A percentile compares a stretch with the other conserved stretches of the same genome.
Evolutionary conservation across 345 rosid species (phyloP).

Genomic region (Acer negundo): DNA sequence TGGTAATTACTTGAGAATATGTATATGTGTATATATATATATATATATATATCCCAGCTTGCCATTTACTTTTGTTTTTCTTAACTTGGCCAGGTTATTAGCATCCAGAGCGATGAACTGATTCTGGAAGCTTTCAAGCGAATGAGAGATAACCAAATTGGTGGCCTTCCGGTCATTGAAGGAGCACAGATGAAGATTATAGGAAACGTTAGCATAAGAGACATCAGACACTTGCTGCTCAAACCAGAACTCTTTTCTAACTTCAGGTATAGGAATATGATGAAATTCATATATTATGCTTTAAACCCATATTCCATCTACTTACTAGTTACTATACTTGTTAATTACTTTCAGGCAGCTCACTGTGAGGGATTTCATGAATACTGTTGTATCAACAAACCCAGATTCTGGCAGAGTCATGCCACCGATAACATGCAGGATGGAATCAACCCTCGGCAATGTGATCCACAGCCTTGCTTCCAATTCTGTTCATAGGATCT

Average conservation of each 20-base stretch:
- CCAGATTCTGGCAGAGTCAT: constrained; percentile 44
- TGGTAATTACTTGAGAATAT: not conserved
- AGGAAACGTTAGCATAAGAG: constrained; percentile 59
- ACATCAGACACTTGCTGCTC: constrained; percentile 71
- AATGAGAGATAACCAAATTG: constrained; percentile 74
- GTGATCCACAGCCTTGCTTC: constrained; percentile 75
- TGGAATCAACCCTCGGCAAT: constrained; percentile 59
- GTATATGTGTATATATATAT: too few species aligned
- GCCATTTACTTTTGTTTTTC: not conserved
- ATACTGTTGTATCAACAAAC: constrained; percentile 43
- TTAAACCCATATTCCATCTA: not conserved
- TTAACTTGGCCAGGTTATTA: constrained; percentile 51
- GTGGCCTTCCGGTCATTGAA: constrained; percentile 79
- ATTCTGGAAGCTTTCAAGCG: constrained; percentile 82
- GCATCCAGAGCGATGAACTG: constrained; percentile 57
- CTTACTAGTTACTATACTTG: constrained; percentile 4
- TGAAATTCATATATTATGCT: not conserved
- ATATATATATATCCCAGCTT: not conserved
- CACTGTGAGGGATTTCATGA: constrained; percentile 61
- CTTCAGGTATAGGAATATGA: constrained; percentile 54
- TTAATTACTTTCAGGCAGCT: constrained; percentile 49
- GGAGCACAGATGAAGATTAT: constrained; percentile 47
- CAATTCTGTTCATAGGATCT: constrained; percentile 68
- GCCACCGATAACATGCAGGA: constrained; percentile 65
- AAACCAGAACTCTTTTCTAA: constrained; percentile 76